These are phyloP conservation scores for Rhizoclosmatium globosum DNA, from an alignment of 192 early-diverging fungal genomes.

Conservation along the genomic window DNA sequence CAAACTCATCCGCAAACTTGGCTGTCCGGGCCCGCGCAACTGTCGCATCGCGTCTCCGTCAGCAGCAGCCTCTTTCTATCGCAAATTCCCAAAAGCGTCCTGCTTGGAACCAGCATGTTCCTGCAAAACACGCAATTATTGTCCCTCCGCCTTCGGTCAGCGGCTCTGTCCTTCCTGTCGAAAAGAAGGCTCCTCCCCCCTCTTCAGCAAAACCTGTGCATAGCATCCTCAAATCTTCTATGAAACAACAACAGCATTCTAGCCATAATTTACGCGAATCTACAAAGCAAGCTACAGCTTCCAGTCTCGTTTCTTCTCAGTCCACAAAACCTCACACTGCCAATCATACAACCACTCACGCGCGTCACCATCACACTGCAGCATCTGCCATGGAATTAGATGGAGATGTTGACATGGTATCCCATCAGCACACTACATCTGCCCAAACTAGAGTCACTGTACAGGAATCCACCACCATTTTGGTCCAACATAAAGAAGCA, in stretches of 20 bases:
- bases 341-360: too few relatives aligned
- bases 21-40: too few relatives aligned
- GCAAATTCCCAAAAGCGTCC: background rate
- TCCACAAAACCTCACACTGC: background rate
- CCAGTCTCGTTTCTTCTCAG: background rate
- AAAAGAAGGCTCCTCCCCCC: background rate
- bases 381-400: background rate
- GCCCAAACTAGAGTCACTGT: too few relatives aligned
- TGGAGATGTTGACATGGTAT: background rate
- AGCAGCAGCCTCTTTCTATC: too few relatives aligned
- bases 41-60: too few relatives aligned
- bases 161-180: background rate
- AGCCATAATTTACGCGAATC: background rate
- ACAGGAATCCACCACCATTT: background rate
- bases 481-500: too few relatives aligned
- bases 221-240: background rate
- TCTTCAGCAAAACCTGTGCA: background rate
- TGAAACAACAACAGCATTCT: background rate
- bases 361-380: background rate
- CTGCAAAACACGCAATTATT: background rate
- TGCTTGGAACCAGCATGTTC: slow-evolving; percentile 9
- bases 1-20: too few relatives aligned
- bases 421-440: too few relatives aligned
- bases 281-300: background rate
- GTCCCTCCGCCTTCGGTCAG: too few relatives aligned